Percentiles rank a stretch among this genome's conserved stretches.
phyloP scores from a whole-genome alignment of 2,329 filamentous ascomycete genomes.

The Colletotrichum sp. region DNA sequence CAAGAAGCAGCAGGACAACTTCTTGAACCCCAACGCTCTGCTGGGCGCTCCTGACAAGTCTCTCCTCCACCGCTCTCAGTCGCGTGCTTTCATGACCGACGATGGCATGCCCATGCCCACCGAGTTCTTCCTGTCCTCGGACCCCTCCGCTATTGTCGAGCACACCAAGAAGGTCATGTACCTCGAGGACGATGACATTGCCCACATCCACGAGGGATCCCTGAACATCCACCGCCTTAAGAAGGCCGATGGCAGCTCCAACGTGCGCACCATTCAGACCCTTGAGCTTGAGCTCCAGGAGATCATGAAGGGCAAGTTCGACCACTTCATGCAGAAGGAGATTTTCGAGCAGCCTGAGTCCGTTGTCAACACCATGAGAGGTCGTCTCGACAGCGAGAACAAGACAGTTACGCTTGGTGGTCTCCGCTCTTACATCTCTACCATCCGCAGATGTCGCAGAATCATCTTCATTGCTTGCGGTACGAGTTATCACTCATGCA shows the following conservation, averaged over 20 bases:
- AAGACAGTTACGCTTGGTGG: constrained; percentile 96
- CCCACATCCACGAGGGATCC: constrained; percentile 98
- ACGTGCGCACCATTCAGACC: constrained; percentile 97
- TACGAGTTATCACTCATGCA: constrained; percentile 98
- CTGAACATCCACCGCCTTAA: constrained; percentile 98
- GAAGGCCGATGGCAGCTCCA: constrained; percentile 96
- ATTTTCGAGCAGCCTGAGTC: constrained; percentile 99
- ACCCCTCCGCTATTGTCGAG: constrained; percentile 97
- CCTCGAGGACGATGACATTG: constrained; percentile 99
- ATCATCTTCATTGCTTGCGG: constrained; percentile 99
- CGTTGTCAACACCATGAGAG: constrained; percentile 99
- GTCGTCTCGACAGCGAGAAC: constrained; percentile 91
- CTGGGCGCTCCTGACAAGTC: constrained; percentile 96
- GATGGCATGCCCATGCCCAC: constrained; percentile 97
- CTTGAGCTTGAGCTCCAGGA: constrained; percentile 98
- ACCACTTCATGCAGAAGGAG: constrained; percentile 99
- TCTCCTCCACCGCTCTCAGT: constrained; percentile 96
- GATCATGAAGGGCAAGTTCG: constrained; percentile 99
- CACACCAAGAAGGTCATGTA: constrained; percentile 99
- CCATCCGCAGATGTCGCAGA: constrained; percentile 93
- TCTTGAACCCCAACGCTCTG: constrained; percentile 71
- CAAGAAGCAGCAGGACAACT: constrained; percentile 80
- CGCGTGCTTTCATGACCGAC: constrained; percentile 97
- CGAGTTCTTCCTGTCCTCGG: constrained; percentile 99
- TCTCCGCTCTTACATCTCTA: constrained; percentile 93